Conservation (phyloP, 1,139 yeast genomes). For the Blastobotrys elegans region DNA sequence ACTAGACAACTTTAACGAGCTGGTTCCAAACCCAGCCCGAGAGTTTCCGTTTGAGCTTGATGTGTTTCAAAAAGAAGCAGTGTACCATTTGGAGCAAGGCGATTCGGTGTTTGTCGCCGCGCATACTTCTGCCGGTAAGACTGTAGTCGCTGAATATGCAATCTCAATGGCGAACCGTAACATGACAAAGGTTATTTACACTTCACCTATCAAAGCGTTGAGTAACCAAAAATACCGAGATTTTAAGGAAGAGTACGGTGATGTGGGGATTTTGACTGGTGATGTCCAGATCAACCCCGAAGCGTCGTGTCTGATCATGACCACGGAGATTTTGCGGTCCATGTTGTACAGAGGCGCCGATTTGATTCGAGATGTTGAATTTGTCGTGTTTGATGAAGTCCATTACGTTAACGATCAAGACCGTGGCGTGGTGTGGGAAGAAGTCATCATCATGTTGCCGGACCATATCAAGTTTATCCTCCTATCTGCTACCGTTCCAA, state of each 20-base stretch:
- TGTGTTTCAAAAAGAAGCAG: constrained; percentile 95
- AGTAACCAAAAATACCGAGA: constrained; percentile 95
- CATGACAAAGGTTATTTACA: constrained; percentile 87
- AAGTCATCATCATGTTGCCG: constrained; percentile 92
- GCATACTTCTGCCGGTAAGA: constrained; percentile 91
- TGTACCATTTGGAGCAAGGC: constrained; percentile 91
- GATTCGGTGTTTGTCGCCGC: constrained; percentile 99
- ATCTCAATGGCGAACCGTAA: constrained; percentile 88
- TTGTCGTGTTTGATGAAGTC: constrained; percentile 95
- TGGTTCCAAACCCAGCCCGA: constrained; percentile 91
- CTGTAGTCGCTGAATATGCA: constrained; percentile 91
- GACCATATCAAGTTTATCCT: constrained; percentile 88
- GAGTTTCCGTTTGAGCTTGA: constrained; percentile 92
- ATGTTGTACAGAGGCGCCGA: constrained; percentile 98
- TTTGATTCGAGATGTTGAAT: constrained; percentile 91
- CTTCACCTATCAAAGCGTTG: constrained; percentile 89
- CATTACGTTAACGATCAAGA: constrained; percentile 96
- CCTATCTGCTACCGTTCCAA: constrained; percentile 94
- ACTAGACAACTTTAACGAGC: constrained; percentile 75
- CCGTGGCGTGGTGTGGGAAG: constrained; percentile 99
- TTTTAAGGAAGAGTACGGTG: constrained; percentile 77
- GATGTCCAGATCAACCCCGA: constrained; percentile 98
- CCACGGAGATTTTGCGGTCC: constrained; percentile 90
- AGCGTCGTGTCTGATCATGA: constrained; percentile 94
- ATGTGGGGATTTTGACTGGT: constrained; percentile 94